Percentiles rank a stretch among this genome's conserved stretches.
Evolutionary conservation across 2,329 filamentous ascomycete genomes (phyloP).

Genomic region (Trichocomaceae sp.): DNA sequence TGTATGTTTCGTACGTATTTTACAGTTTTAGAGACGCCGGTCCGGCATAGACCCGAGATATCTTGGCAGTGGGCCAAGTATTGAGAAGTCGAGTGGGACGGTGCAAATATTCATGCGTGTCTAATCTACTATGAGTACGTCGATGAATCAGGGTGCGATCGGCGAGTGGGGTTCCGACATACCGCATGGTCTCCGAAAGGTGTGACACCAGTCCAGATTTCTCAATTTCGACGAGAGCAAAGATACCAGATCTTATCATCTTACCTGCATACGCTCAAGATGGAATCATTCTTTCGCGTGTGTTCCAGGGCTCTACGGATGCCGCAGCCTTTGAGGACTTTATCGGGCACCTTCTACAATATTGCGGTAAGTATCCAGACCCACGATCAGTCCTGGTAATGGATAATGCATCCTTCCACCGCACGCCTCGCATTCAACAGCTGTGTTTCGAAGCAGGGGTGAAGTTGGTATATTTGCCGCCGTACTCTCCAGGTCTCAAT

Average conservation of each 20-base stretch:
- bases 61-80: no score
- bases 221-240: constrained; percentile 18
- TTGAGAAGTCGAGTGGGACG: no score
- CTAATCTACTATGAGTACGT: no score
- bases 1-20: no score
- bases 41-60: no score
- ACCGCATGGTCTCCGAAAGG: constrained; percentile 31
- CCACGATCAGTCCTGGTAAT: constrained; percentile 21
- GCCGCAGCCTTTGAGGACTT: constrained; percentile 26
- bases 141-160: constrained; percentile 18
- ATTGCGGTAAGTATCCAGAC: constrained; percentile 20
- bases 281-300: constrained; percentile 23
- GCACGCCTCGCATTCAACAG: no score
- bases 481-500: constrained; percentile 29
- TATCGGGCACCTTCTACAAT: constrained; percentile 22
- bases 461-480: constrained; percentile 13
- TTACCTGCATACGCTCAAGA: constrained; percentile 26
- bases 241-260: constrained; percentile 17
- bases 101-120: no score
- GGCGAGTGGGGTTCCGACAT: constrained; percentile 26
- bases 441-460: no score
- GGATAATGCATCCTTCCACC: no score
- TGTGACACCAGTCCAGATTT: constrained; percentile 21
- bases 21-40: no score
- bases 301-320: constrained; percentile 28